Evolutionary conservation across 768 basidiomycete genomes (phyloP).

Genomic region (Xerocomellus dryophilus): DNA sequence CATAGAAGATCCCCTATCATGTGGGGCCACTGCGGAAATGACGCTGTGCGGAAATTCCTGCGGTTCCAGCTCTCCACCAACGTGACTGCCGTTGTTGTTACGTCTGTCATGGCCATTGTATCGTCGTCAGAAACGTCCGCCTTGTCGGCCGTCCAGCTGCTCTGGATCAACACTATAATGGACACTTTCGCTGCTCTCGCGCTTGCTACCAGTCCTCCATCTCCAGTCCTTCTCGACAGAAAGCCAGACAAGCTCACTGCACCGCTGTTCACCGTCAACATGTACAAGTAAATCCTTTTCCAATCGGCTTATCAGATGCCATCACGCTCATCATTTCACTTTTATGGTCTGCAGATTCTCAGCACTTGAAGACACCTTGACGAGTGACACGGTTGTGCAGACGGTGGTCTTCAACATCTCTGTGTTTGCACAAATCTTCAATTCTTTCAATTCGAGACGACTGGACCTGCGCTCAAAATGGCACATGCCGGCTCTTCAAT

Average conservation of each 20-base stretch:
- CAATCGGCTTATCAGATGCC: conserved; percentile 86
- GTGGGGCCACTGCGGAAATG: conserved; percentile 99
- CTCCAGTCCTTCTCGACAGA: conserved; percentile 73
- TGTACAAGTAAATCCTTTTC: conserved; percentile 94
- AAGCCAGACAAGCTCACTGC: conserved; percentile 88
- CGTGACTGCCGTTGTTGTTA: conserved; percentile 92
- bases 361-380: conserved; percentile 41
- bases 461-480: conserved; percentile 49
- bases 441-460: conserved; percentile 87
- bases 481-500: too few species aligned
- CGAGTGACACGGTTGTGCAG: conserved; percentile 51
- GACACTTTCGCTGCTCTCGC: conserved; percentile 98
- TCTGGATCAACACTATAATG: conserved; percentile 99
- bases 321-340: conserved; percentile 89
- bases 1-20: conserved; percentile 57
- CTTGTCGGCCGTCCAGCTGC: conserved; percentile 91
- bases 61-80: conserved; percentile 96
- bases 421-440: conserved; percentile 96
- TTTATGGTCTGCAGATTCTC: conserved; percentile 71
- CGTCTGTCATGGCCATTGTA: conserved; percentile 85
- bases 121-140: conserved; percentile 76
- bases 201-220: conserved; percentile 93
- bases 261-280: conserved; percentile 86
- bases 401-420: conserved; percentile 98
- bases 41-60: conserved; percentile 94